Evolutionary conservation across 31 red algal genomes (phyloP), one percentile per base, ranked within the genome.

Genomic region (Asparagopsis taxiformis): DNA sequence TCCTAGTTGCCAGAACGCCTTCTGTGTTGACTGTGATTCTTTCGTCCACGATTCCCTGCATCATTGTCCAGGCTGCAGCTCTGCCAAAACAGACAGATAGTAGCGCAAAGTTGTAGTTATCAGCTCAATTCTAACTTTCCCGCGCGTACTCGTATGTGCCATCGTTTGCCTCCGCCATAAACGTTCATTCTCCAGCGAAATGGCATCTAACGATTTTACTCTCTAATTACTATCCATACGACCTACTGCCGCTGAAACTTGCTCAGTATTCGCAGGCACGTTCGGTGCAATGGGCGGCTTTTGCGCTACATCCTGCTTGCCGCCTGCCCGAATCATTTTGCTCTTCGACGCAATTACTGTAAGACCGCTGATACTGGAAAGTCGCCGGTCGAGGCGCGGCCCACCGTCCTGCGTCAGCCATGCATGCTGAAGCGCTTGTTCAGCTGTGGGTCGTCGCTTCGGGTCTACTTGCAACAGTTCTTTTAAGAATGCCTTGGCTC

Each of bases 21-120:
- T 93, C 61, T 97, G 94, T 55, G 41, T 87, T 31, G 88, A 92
- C n/a, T 97, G 94, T 60, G 94, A 97, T 55, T 43, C 78, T 25
- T 91, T 84, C 70, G 72, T 97, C 43, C 94, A 97, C 56, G 89
- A 97, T 36, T 71, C 65, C 0, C 29, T 92, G 15, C 85, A 92
- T 54, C 87, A 89, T 62, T 97, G 94, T 53, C 94, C 94, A 21
- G 88, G 88, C 19, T 97, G 94, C 60, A 65, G 84, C 23, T 67
- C 55, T 44, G 26, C 37, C 54, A 57, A 26, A 44, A 10, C 38
- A 20, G 35, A 48, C n/a, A 71, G 62, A 58, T 21, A 52, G 23
- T 54, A n/a, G 31, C 15, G 48, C 2, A 36, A 31, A 31, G 25
- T 31, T 53, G 2, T 70, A 39, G 31, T 52, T 31, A 70, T 21